A percentile compares a stretch with the other conserved stretches of the same genome.
These are phyloP conservation scores for Kuraishia piskuri DNA, from an alignment of 805 yeast genomes.

Conservation along the genomic window DNA sequence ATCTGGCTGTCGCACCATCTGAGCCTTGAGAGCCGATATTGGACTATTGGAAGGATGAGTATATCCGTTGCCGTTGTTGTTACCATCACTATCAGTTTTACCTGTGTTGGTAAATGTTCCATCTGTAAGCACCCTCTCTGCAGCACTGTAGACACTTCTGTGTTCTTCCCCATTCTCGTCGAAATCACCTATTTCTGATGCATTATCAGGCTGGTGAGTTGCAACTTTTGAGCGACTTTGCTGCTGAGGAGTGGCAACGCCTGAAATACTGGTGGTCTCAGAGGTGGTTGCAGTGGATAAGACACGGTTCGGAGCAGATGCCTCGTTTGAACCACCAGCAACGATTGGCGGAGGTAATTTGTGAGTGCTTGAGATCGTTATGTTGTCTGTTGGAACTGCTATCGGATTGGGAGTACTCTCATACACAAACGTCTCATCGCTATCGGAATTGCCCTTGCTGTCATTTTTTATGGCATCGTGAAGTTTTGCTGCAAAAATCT, in stretches of 20 bases:
- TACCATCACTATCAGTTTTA: not conserved
- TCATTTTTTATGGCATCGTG: constrained; percentile 93
- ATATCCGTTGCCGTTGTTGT: not conserved
- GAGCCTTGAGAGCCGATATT: not conserved
- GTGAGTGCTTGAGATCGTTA: not conserved
- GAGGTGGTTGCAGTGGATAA: not conserved
- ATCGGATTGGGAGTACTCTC: constrained; percentile 35
- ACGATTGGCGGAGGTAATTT: not conserved
- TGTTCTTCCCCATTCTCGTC: not conserved
- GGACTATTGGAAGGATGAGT: not conserved
- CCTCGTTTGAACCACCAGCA: not conserved
- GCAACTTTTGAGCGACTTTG: not conserved
- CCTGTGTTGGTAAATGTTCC: constrained; percentile 1
- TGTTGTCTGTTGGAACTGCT: not conserved
- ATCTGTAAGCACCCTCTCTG: not conserved
- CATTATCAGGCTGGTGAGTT: not conserved
- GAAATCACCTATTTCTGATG: not conserved
- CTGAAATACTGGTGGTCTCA: not conserved
- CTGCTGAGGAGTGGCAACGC: not conserved
- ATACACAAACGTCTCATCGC: constrained; percentile 95
- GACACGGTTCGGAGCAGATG: not conserved
- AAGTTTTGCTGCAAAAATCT: constrained; percentile 87
- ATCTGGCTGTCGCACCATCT: not conserved
- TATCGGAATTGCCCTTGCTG: constrained; percentile 59
- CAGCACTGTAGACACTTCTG: not conserved